These are phyloP conservation scores for Amylocystis lapponica DNA, from an alignment of 768 basidiomycete species.

Conservation along the genomic window DNA sequence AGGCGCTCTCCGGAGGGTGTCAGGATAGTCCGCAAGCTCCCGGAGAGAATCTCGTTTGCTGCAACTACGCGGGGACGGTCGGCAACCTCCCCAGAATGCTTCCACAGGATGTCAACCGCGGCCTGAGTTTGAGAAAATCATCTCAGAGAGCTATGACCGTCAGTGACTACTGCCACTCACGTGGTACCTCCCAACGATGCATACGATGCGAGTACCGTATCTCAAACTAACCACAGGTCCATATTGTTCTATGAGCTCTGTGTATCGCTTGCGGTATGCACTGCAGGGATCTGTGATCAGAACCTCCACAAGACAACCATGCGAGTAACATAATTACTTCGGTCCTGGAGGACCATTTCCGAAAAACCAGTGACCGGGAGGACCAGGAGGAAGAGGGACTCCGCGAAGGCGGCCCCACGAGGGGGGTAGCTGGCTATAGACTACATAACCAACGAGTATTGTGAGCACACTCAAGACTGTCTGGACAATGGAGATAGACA, in stretches of 20 bases:
- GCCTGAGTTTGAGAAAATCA: constrained; percentile 16
- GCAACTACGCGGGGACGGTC: constrained; percentile 33
- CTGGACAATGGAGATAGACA: no score
- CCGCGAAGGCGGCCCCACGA: no score
- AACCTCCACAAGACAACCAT: neutral
- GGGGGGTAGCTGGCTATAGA: no score
- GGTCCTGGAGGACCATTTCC: constrained; percentile 9
- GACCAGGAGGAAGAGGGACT: constrained; percentile 11
- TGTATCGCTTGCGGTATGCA: constrained; percentile 16
- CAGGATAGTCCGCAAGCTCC: constrained; percentile 27
- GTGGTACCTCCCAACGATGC: constrained; percentile 40
- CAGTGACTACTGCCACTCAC: constrained; percentile 4
- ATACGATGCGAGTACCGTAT: constrained; percentile 37
- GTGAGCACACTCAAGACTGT: no score
- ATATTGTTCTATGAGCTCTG: constrained; percentile 55
- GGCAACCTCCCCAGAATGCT: constrained; percentile 27
- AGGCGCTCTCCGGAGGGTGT: constrained; percentile 25
- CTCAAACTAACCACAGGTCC: constrained; percentile 56
- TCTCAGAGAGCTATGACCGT: neutral
- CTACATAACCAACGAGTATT: no score
- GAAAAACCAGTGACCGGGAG: constrained; percentile 16
- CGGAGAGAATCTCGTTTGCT: constrained; percentile 28
- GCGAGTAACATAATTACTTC: constrained; percentile 1
- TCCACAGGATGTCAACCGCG: constrained; percentile 36
- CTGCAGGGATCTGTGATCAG: neutral